Evolutionary conservation across 177 flowering plant genomes (phyloP).

Genomic region (Vitis hybrid): DNA sequence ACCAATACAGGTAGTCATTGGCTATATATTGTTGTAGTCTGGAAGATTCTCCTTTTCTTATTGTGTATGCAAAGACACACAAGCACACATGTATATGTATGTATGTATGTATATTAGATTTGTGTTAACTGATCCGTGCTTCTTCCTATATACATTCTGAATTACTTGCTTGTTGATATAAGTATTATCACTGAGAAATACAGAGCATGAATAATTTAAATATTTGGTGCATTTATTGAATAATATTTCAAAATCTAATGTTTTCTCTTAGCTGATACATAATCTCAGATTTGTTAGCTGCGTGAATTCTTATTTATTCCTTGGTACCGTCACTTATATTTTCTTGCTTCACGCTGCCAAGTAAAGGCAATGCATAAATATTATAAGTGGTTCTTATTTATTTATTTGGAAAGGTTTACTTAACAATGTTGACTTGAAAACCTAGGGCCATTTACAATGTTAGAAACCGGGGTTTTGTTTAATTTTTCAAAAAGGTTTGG

Average conservation of each 20-base stretch:
- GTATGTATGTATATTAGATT: too few relatives aligned
- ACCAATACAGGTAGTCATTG: constrained; percentile 25
- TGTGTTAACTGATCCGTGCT: too few relatives aligned
- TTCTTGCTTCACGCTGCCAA: too few relatives aligned
- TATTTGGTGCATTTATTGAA: neutral
- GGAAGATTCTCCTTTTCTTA: neutral
- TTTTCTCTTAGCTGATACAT: neutral
- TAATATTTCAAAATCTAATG: neutral
- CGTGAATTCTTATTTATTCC: neutral
- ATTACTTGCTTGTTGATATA: neutral
- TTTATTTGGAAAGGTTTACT: too few relatives aligned
- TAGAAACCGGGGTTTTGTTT: too few relatives aligned
- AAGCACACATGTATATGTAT: too few relatives aligned
- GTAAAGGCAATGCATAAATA: too few relatives aligned
- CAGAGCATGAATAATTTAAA: neutral
- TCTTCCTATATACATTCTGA: too few relatives aligned
- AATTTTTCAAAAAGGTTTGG: neutral
- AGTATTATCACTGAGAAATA: neutral
- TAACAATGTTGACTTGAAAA: too few relatives aligned
- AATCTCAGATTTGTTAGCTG: neutral
- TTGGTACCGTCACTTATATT: too few relatives aligned
- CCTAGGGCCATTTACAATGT: too few relatives aligned
- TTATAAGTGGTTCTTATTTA: too few relatives aligned
- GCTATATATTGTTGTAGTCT: neutral
- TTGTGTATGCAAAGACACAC: neutral